A percentile compares a stretch with the other conserved stretches of the same genome.
phyloP scores from a whole-genome alignment of 148 eudicot genomes.

The Rhododendron williamsianum region DNA sequence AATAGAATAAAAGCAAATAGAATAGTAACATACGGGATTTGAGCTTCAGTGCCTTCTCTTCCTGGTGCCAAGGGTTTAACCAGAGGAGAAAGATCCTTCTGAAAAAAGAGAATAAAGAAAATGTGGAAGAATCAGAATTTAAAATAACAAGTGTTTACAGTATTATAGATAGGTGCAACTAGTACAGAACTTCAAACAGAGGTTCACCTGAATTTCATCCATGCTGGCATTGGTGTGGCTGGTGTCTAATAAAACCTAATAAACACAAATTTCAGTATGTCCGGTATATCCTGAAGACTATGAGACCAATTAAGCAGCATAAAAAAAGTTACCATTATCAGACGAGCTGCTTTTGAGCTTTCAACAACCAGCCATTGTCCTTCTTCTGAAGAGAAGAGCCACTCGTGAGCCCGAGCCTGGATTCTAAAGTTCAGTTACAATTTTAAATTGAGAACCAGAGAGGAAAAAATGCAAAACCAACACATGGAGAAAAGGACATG shows the following conservation, averaged over 20 bases:
- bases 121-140: background rate
- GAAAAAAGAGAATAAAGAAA: slow-evolving; percentile 19
- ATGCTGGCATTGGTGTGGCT: slow-evolving; percentile 57
- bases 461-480: background rate
- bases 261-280: slow-evolving; percentile 3
- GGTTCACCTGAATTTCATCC: slow-evolving; percentile 74
- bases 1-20: background rate
- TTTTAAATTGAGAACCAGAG: background rate
- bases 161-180: background rate
- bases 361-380: slow-evolving; percentile 95
- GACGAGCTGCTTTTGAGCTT: slow-evolving; percentile 85
- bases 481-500: background rate
- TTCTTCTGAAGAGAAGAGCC: slow-evolving; percentile 93
- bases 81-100: slow-evolving; percentile 94
- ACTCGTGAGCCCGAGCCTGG: slow-evolving; percentile 77
- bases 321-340: slow-evolving; percentile 55
- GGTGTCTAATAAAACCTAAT: slow-evolving; percentile 70
- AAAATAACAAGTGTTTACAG: background rate
- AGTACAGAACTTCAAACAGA: slow-evolving; percentile 4
- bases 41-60: slow-evolving; percentile 44
- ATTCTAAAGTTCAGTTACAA: slow-evolving; percentile 22
- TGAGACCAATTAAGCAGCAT: background rate
- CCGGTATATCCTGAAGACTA: background rate
- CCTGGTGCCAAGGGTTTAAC: slow-evolving; percentile 69
- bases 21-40: slow-evolving; percentile 74